Base-by-base conservation (phyloP, 768 basidiomycete species). In the Mycena leptocephala region DNA sequence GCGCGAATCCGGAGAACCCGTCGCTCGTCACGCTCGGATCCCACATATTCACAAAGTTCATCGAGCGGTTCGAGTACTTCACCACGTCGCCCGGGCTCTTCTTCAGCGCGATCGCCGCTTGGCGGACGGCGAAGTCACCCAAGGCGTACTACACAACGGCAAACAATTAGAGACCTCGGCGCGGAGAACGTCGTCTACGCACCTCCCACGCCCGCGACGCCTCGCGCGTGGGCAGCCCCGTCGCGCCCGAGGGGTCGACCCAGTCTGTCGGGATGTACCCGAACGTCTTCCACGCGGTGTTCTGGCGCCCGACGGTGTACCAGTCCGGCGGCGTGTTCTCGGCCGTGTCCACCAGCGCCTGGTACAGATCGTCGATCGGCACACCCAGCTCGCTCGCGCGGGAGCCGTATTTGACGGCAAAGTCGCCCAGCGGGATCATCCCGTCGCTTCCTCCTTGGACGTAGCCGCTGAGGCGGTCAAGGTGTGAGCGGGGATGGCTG, bases 251-350 rank as follows among this genome's bases (percentile, higher is more conserved):
- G 1, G 89, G 89, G 72, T 90, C 89, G 8, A 83, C 84, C 89
- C 88, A 90, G 53, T 84, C 83, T 0, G 89, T 90, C 13, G 89
- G 89, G 55, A 90, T 89, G 71, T 87, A 90, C 13, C 85, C 87
- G 72, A 90, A 90, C 43, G 80, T 83, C 72, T 86, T 90, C 89
- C 89, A 90, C 18, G 88, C 89, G 0, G 89, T 90, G 76, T 90
- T 90, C 76, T 90, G 88, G 28, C 89, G 82, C 10, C 90, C 90
- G 26, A 90, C 88, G 87, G 72, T 83, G 76, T 85, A 87, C 90
- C 90, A 90, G 79, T 90, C 84, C n/a, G 86, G 85, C n/a, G 89
- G 88, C 32, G 90, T 90, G 74, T 90, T 89, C 76, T 90, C 89
- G 11, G 90, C 89, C 1, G 89, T 89, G 70, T 89, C 88, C 4